Percentiles rank a stretch among this genome's conserved stretches.
Evolutionary conservation across 2,329 filamentous ascomycete species (phyloP).

Genomic region (Scolecobasidium constrictum): DNA sequence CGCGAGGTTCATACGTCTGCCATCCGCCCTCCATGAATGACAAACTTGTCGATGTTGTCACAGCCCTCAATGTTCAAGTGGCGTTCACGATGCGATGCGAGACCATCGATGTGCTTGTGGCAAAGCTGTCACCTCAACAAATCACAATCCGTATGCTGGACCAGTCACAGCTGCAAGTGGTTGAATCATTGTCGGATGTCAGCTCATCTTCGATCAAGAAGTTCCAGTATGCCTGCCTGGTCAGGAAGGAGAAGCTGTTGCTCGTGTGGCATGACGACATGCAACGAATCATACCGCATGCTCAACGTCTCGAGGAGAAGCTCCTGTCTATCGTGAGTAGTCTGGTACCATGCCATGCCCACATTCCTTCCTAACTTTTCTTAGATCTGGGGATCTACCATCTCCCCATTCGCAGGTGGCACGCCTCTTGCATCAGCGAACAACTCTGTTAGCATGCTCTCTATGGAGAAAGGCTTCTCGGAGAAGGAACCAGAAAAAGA

Average conservation of each 20-base stretch:
- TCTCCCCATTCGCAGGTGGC: background rate
- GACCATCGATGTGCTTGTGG: constrained; percentile 34
- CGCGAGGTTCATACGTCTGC: constrained; percentile 27
- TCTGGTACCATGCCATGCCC: background rate
- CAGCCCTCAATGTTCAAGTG: constrained; percentile 34
- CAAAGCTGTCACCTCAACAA: constrained; percentile 28
- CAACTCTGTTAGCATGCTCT: background rate
- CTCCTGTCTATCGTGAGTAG: constrained; percentile 6
- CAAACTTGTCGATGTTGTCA: constrained; percentile 30
- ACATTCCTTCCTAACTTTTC: background rate
- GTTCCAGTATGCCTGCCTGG: constrained; percentile 27
- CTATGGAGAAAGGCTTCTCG: background rate
- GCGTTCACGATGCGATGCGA: constrained; percentile 40
- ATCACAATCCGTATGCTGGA: constrained; percentile 26
- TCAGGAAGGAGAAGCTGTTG: constrained; percentile 29
- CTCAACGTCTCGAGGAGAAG: constrained; percentile 16
- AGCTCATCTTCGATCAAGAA: constrained; percentile 26
- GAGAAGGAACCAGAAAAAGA: background rate
- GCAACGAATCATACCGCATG: constrained; percentile 29
- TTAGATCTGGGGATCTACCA: constrained; percentile 2
- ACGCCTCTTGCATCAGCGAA: background rate
- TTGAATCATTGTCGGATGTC: constrained; percentile 32
- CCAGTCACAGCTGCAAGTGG: constrained; percentile 34
- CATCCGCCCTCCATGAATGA: constrained; percentile 29
- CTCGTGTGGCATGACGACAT: constrained; percentile 35